Conservation (phyloP, 2,329 filamentous ascomycete species). For the Trichoderma harzianum region DNA sequence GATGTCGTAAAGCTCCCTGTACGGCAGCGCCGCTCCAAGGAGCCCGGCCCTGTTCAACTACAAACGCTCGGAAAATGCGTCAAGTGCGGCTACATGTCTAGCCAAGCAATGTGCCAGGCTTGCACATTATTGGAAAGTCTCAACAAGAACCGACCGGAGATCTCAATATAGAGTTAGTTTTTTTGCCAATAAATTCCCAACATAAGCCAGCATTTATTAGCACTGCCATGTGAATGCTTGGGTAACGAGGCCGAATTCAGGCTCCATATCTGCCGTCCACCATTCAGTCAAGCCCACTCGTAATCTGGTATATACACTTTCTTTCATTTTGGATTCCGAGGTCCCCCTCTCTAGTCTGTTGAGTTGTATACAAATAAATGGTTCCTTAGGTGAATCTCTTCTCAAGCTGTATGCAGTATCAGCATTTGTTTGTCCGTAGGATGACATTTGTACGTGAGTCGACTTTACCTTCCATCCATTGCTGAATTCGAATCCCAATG, state of each 20-base stretch:
- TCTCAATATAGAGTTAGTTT: conserved; percentile 44
- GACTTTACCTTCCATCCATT: conserved; percentile 60
- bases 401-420: conserved; percentile 44
- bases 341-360: conserved; percentile 11
- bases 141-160: conserved; percentile 71
- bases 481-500: conserved; percentile 59
- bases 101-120: conserved; percentile 89
- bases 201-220: not conserved
- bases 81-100: conserved; percentile 92
- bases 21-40: conserved; percentile 29
- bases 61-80: conserved; percentile 80
- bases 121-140: conserved; percentile 85
- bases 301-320: conserved; percentile 19
- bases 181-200: conserved; percentile 6
- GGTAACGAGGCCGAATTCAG: conserved; percentile 21
- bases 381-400: conserved; percentile 46
- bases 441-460: not conserved
- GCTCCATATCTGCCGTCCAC: conserved; percentile 8
- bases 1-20: conserved; percentile 36
- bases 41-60: conserved; percentile 41
- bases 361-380: conserved; percentile 13
- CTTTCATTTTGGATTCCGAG: conserved; percentile 13
- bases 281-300: not conserved
- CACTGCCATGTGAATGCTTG: not conserved
- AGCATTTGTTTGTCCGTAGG: not conserved